These are phyloP conservation scores for Kockovaella imperatae DNA, from an alignment of 768 basidiomycete species.

Conservation along the genomic window DNA sequence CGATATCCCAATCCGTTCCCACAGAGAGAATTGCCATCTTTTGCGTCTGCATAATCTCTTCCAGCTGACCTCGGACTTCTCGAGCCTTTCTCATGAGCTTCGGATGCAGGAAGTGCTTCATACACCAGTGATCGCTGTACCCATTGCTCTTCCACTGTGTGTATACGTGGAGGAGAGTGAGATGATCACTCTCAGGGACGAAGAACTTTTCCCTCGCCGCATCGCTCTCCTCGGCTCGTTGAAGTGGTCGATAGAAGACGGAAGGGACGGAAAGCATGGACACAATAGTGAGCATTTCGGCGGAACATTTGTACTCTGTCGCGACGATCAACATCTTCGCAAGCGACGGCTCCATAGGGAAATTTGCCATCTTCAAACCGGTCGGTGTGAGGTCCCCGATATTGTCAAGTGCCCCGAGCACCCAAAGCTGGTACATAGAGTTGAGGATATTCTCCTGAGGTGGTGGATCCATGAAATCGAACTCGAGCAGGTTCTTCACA, in stretches of 20 bases:
- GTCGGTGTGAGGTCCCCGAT: slow-evolving; percentile 88
- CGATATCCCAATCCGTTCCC: slow-evolving; percentile 89
- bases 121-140: slow-evolving; percentile 87
- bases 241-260: slow-evolving; percentile 95
- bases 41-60: slow-evolving; percentile 99
- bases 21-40: slow-evolving; percentile 88
- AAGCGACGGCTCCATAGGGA: slow-evolving; percentile 99
- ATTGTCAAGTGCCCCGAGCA: slow-evolving; percentile 93
- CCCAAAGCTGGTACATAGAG: slow-evolving; percentile 99
- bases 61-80: slow-evolving; percentile 89
- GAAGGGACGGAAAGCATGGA: slow-evolving; percentile 98
- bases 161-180: slow-evolving; percentile 91
- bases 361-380: slow-evolving; percentile 96
- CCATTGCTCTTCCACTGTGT: slow-evolving; percentile 90
- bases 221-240: slow-evolving; percentile 94
- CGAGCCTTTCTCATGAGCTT: slow-evolving; percentile 89
- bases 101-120: slow-evolving; percentile 92
- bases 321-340: slow-evolving; percentile 97
- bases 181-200: slow-evolving; percentile 94
- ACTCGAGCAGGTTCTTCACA: slow-evolving; percentile 93
- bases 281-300: slow-evolving; percentile 96
- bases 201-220: slow-evolving; percentile 97
- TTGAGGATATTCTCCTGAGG: slow-evolving; percentile 99
- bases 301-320: slow-evolving; percentile 85
- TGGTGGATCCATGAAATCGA: slow-evolving; percentile 99